phyloP scores from a whole-genome alignment of 768 basidiomycete species.

The Boletus sp. region DNA sequence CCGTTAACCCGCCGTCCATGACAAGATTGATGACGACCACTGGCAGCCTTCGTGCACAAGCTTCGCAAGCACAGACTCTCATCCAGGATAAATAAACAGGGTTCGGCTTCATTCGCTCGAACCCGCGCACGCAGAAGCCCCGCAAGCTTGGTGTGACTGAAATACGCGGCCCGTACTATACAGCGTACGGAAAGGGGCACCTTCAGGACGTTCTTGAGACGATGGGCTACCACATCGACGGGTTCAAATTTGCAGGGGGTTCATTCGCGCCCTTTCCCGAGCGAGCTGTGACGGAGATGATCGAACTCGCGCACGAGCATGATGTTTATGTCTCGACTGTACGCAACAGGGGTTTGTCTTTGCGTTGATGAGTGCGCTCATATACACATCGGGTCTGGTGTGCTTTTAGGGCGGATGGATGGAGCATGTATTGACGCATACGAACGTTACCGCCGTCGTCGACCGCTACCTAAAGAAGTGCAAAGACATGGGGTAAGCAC shows the following conservation, averaged over 20 bases:
- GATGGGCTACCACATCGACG: conserved; percentile 44
- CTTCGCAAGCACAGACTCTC: conserved; percentile 1
- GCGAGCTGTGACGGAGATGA: conserved; percentile 36
- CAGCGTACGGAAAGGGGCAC: conserved; percentile 41
- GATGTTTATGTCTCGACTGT: conserved; percentile 43
- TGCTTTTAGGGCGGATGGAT: conserved; percentile 14
- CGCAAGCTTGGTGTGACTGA: conserved; percentile 41
- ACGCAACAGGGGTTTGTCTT: conserved; percentile 13
- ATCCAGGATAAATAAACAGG: conserved; percentile 12
- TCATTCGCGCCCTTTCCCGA: conserved; percentile 43
- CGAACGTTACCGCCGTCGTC: conserved; percentile 1
- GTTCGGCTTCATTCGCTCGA: conserved; percentile 18
- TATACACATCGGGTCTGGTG: background rate
- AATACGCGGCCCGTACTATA: conserved; percentile 46
- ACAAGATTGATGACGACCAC: background rate
- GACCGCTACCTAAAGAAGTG: conserved; percentile 17
- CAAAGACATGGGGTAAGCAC: conserved; percentile 10
- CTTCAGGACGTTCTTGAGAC: conserved; percentile 41
- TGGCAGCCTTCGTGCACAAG: background rate
- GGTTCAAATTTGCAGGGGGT: conserved; percentile 46
- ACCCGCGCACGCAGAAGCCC: conserved; percentile 34
- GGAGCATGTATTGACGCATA: conserved; percentile 13
- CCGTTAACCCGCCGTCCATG: no score
- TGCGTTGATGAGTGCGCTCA: background rate
- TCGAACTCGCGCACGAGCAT: conserved; percentile 42